Evolutionary conservation across 2,329 filamentous ascomycete genomes (phyloP).

Genomic region (Diplodia seriata): DNA sequence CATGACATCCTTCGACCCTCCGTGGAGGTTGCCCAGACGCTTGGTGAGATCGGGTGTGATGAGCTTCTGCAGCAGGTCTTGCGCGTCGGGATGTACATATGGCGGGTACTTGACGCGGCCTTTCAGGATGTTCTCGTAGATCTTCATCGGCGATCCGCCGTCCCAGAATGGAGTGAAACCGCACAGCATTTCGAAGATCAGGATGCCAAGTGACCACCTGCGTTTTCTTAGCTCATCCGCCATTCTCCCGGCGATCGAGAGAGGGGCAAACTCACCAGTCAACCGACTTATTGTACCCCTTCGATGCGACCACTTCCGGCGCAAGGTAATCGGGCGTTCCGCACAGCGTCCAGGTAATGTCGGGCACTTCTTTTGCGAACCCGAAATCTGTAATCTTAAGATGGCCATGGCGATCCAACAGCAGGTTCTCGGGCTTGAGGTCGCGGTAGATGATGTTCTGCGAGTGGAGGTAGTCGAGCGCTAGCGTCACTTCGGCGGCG

Average conservation of each 20-base stretch:
- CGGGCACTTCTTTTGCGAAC: slow-evolving; percentile 96
- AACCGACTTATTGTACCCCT: slow-evolving; percentile 99
- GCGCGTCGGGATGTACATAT: slow-evolving; percentile 93
- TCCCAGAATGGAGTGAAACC: slow-evolving; percentile 99
- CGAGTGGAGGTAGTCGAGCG: slow-evolving; percentile 91
- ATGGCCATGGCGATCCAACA: slow-evolving; percentile 91
- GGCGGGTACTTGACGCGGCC: slow-evolving; percentile 95
- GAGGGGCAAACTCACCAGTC: slow-evolving; percentile 76
- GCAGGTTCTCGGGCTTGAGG: slow-evolving; percentile 91
- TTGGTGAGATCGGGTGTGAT: slow-evolving; percentile 97
- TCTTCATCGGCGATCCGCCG: slow-evolving; percentile 95
- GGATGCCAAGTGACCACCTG: slow-evolving; percentile 97
- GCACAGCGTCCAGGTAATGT: slow-evolving; percentile 99
- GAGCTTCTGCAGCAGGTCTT: slow-evolving; percentile 87
- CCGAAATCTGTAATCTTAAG: slow-evolving; percentile 98
- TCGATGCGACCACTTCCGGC: slow-evolving; percentile 97
- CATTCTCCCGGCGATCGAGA: slow-evolving; percentile 30
- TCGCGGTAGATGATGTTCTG: slow-evolving; percentile 98
- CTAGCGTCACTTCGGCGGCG: slow-evolving; percentile 93
- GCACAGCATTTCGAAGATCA: slow-evolving; percentile 99
- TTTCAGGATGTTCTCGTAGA: slow-evolving; percentile 98
- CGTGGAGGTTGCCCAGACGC: slow-evolving; percentile 90
- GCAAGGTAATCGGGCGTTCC: slow-evolving; percentile 97
- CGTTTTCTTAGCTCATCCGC: slow-evolving; percentile 30
- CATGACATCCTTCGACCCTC: slow-evolving; percentile 90